These are phyloP conservation scores for Austroboletus rostrupii DNA, from an alignment of 1,284 basidiomycete genomes.

Conservation along the genomic window DNA sequence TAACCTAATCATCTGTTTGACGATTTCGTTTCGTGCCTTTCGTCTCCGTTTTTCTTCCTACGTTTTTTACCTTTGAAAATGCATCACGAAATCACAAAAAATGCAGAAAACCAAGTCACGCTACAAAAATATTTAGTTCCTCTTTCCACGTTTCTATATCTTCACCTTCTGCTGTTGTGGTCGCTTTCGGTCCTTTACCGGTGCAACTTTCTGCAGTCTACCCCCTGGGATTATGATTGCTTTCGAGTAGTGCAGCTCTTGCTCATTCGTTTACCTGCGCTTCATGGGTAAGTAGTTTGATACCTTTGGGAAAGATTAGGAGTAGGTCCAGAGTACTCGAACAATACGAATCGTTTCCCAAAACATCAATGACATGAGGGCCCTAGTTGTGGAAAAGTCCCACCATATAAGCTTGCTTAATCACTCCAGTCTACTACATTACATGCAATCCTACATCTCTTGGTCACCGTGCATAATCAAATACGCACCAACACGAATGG, in stretches of 20 bases:
- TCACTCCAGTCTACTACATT: conserved; percentile 7
- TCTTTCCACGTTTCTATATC: conserved; percentile 19
- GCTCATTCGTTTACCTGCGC: conserved; percentile 24
- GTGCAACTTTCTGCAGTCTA: conserved; percentile 5
- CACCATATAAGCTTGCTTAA: not conserved
- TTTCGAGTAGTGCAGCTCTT: conserved; percentile 20
- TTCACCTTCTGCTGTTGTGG: conserved; percentile 11
- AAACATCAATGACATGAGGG: not conserved
- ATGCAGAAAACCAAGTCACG: conserved; percentile 41
- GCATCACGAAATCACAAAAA: conserved; percentile 44
- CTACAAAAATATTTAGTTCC: conserved; percentile 42
- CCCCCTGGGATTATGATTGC: conserved; percentile 13
- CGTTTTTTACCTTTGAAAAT: conserved; percentile 31
- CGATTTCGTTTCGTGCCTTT: conserved; percentile 28
- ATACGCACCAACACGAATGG: conserved; percentile 67
- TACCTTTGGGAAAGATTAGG: conserved; percentile 17
- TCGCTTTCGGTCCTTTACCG: conserved; percentile 31
- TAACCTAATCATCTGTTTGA: conserved; percentile 35
- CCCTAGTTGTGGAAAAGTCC: no score
- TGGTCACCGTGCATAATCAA: conserved; percentile 25
- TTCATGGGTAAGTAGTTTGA: conserved; percentile 45
- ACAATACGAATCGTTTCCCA: not conserved
- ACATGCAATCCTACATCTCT: conserved; percentile 4
- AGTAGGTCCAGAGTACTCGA: conserved; percentile 19
- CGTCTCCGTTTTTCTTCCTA: conserved; percentile 32